These are phyloP conservation scores for Russula earlei DNA, from an alignment of 768 basidiomycete genomes.

Conservation along the genomic window DNA sequence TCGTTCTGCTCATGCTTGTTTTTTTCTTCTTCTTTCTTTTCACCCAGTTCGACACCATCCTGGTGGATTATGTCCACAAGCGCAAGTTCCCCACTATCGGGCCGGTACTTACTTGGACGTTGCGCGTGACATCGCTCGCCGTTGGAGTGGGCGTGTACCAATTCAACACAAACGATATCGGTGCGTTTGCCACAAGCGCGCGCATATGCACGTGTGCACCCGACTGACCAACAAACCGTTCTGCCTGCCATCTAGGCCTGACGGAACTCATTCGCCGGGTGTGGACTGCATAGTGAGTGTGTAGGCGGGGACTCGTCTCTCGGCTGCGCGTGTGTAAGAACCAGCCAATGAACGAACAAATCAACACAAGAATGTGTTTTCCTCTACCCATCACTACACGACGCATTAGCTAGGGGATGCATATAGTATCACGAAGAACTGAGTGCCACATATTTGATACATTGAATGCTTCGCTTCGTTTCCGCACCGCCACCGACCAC, in stretches of 20 bases:
- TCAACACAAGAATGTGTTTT: too few relatives aligned
- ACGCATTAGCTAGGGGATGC: background rate
- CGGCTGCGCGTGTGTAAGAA: slow-evolving; percentile 2
- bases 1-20: background rate
- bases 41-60: slow-evolving; percentile 56
- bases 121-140: slow-evolving; percentile 69
- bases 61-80: slow-evolving; percentile 86
- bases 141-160: slow-evolving; percentile 88
- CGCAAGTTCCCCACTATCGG: slow-evolving; percentile 90
- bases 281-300: slow-evolving; percentile 59
- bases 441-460: too few relatives aligned
- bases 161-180: slow-evolving; percentile 98
- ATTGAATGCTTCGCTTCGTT: too few relatives aligned
- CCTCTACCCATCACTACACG: too few relatives aligned
- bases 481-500: too few relatives aligned
- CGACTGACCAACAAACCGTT: background rate
- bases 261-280: slow-evolving; percentile 76
- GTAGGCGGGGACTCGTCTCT: background rate
- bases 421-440: background rate
- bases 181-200: slow-evolving; percentile 42
- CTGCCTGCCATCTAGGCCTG: slow-evolving; percentile 42
- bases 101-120: slow-evolving; percentile 57
- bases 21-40: too few relatives aligned
- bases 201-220: background rate
- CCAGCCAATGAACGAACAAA: background rate